phyloP scores from a whole-genome alignment of 2,329 filamentous ascomycete genomes.

The Erysiphe neolycopersici region DNA sequence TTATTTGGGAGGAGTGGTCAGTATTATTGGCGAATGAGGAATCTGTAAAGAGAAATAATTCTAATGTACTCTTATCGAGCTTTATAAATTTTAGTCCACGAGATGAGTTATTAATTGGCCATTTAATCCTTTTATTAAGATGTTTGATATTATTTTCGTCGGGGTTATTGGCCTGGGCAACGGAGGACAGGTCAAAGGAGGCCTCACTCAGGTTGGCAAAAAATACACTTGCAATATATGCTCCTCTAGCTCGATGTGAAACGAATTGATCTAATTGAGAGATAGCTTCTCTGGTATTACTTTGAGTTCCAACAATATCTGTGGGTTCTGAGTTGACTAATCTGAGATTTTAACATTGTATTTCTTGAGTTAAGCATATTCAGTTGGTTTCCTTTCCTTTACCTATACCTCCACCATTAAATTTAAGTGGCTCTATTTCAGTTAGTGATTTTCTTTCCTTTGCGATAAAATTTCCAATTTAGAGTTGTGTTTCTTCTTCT shows the following conservation, averaged over 20 bases:
- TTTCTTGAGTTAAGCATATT: not conserved
- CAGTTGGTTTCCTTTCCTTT: not conserved
- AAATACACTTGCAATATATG: not conserved
- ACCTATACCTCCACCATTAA: not conserved
- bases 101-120: not conserved
- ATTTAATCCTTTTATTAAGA: not conserved
- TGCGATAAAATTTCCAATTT: not conserved
- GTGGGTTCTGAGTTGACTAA: not conserved
- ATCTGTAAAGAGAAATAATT: too few relatives aligned
- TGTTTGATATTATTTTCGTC: not conserved
- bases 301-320: not conserved
- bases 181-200: not conserved
- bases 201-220: not conserved
- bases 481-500: slow-evolving; percentile 1
- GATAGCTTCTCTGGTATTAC: not conserved
- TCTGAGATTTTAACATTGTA: not conserved
- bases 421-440: not conserved
- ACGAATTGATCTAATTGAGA: not conserved
- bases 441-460: not conserved
- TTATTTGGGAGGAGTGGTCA: too few relatives aligned
- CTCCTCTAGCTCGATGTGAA: not conserved
- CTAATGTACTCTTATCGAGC: too few relatives aligned
- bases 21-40: too few relatives aligned
- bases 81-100: not conserved
- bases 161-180: not conserved